phyloP scores from a whole-genome alignment of 164 flowering plant genomes.

The Nymphaea thermarum region DNA sequence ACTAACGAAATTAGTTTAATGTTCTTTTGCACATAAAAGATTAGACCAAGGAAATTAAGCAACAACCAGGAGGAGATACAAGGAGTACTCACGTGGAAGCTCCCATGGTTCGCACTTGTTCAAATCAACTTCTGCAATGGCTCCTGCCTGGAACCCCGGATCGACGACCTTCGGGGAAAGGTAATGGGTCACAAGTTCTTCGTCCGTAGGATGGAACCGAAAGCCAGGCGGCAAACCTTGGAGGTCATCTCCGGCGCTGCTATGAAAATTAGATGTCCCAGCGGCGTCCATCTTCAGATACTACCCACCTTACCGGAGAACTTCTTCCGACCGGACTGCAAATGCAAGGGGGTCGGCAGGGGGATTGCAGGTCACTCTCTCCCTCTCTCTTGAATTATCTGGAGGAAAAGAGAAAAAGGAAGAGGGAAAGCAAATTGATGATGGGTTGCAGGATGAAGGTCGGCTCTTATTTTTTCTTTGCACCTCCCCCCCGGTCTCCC shows the following conservation, averaged over 20 bases:
- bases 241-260: constrained; percentile 10
- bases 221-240: constrained; percentile 53
- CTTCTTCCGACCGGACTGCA: too few relatives aligned
- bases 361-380: not conserved
- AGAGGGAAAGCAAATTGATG: too few relatives aligned
- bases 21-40: not conserved
- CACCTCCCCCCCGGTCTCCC: not conserved
- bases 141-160: constrained; percentile 22
- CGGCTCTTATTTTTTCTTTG: not conserved
- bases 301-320: too few relatives aligned
- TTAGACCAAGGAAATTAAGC: not conserved
- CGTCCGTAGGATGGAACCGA: constrained; percentile 56
- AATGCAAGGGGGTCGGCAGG: not conserved
- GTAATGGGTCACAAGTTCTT: constrained; percentile 37
- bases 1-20: too few relatives aligned
- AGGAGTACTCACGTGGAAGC: constrained; percentile 30
- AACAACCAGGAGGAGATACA: not conserved
- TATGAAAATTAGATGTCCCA: too few relatives aligned
- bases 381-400: not conserved
- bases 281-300: too few relatives aligned
- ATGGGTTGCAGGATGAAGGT: not conserved
- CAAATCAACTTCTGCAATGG: constrained; percentile 42
- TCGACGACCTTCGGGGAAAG: constrained; percentile 32
- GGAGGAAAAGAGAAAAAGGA: not conserved
- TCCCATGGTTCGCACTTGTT: constrained; percentile 64